A percentile compares a stretch with the other conserved stretches of the same genome.
phyloP scores from a whole-genome alignment of 495 filamentous ascomycete species.

The Penicillium verhagenii region DNA sequence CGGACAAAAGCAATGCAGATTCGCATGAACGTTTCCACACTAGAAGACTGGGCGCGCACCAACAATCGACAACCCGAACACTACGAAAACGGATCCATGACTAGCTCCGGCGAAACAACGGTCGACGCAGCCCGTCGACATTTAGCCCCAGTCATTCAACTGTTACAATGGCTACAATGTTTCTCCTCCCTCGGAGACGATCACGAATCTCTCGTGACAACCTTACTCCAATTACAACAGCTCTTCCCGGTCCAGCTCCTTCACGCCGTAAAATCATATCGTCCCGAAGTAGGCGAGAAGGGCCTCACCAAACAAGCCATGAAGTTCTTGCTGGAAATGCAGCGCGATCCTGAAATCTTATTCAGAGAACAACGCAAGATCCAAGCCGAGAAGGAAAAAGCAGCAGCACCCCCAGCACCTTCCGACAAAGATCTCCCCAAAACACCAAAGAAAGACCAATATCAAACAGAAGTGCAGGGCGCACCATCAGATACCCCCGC shows the following conservation, averaged over 20 bases:
- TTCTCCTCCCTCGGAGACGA: slow-evolving; percentile 97
- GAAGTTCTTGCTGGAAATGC: slow-evolving; percentile 80
- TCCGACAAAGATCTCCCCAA: slow-evolving; percentile 14
- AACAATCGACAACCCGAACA: slow-evolving; percentile 96
- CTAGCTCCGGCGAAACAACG: slow-evolving; percentile 80
- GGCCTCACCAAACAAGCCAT: slow-evolving; percentile 79
- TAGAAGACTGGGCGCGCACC: slow-evolving; percentile 92
- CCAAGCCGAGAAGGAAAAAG: slow-evolving; percentile 30
- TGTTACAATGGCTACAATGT: slow-evolving; percentile 97
- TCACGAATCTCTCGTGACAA: slow-evolving; percentile 80
- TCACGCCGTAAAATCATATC: slow-evolving; percentile 88
- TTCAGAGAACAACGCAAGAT: slow-evolving; percentile 37
- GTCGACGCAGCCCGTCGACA: slow-evolving; percentile 80
- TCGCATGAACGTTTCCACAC: slow-evolving; percentile 91
- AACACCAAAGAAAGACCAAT: slow-evolving; percentile 47
- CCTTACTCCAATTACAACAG: slow-evolving; percentile 80
- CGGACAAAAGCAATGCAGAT: slow-evolving; percentile 99
- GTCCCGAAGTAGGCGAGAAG: slow-evolving; percentile 94
- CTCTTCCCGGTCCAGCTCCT: slow-evolving; percentile 87
- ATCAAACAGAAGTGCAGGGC: slow-evolving; percentile 12
- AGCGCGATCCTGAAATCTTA: slow-evolving; percentile 57
- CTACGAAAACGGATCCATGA: slow-evolving; percentile 88
- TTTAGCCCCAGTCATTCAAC: slow-evolving; percentile 85
- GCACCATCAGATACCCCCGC: slow-evolving; percentile 14
- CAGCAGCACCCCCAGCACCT: slow-evolving; percentile 21